Conservation (phyloP, 495 filamentous ascomycete genomes). For the Antarctomyces pellizariae region DNA sequence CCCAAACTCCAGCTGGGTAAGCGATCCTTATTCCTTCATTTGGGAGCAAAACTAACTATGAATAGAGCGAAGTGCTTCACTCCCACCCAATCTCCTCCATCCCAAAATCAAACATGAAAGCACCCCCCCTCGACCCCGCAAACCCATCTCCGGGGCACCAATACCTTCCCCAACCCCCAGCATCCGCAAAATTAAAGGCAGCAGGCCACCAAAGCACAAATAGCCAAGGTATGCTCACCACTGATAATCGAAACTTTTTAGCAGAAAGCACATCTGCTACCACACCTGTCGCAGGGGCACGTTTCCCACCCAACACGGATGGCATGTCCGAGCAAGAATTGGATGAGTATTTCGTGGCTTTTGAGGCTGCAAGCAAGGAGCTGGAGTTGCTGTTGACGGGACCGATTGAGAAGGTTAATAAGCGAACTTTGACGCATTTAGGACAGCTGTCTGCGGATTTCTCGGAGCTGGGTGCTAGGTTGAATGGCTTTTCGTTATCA, state of each 20-base stretch:
- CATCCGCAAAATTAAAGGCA: conserved; percentile 65
- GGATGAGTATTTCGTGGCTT: conserved; percentile 85
- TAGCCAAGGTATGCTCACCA: conserved; percentile 26
- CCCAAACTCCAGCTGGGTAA: conserved; percentile 95
- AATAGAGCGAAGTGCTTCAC: conserved; percentile 70
- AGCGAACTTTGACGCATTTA: conserved; percentile 64
- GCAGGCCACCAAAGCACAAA: conserved; percentile 20
- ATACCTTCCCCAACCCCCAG: conserved; percentile 65
- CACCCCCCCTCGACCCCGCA: conserved; percentile 77
- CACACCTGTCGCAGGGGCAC: conserved; percentile 34
- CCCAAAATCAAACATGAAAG: conserved; percentile 80
- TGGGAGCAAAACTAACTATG: conserved; percentile 13
- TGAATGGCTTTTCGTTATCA: conserved; percentile 90
- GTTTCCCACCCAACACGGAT: conserved; percentile 62
- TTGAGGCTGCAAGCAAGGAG: conserved; percentile 70
- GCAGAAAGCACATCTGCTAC: no score
- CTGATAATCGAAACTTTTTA: no score
- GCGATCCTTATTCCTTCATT: conserved; percentile 7
- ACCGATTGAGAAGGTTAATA: conserved; percentile 87
- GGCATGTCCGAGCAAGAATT: conserved; percentile 69
- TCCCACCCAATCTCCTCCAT: conserved; percentile 76
- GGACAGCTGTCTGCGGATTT: conserved; percentile 66
- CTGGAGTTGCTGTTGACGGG: conserved; percentile 70
- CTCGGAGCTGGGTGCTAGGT: conserved; percentile 74
- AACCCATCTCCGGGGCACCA: conserved; percentile 74